These are phyloP conservation scores for Friedmanniomyces endolithicus DNA, from an alignment of 495 filamentous ascomycete genomes.

Conservation along the genomic window DNA sequence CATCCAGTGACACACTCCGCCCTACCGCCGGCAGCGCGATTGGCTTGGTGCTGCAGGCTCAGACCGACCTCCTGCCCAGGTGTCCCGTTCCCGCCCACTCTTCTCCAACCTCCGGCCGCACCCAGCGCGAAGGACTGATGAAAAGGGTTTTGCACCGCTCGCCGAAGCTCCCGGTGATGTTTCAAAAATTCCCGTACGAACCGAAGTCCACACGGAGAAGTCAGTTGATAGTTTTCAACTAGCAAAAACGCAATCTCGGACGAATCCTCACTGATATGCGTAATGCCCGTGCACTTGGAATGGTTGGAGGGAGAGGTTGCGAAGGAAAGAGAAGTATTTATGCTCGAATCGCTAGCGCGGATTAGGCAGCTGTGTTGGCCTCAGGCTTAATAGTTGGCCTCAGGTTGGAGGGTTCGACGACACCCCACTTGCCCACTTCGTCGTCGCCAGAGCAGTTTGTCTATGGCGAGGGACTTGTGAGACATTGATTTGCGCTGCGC, in stretches of 20 bases:
- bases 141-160: constrained; percentile 3
- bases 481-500: background rate
- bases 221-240: constrained; percentile 40
- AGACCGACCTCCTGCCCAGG: too few relatives aligned
- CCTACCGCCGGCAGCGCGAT: too few relatives aligned
- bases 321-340: background rate
- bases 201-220: constrained; percentile 33
- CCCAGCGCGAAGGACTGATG: constrained; percentile 7
- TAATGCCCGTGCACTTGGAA: constrained; percentile 36
- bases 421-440: background rate
- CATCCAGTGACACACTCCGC: too few relatives aligned
- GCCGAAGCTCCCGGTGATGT: background rate
- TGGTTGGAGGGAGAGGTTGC: background rate
- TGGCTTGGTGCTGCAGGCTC: too few relatives aligned
- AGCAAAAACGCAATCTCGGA: constrained; percentile 46
- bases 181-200: constrained; percentile 38
- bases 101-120: background rate
- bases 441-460: too few relatives aligned
- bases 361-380: background rate
- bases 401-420: too few relatives aligned
- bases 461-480: too few relatives aligned
- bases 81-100: background rate
- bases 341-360: background rate
- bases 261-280: constrained; percentile 43
- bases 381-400: background rate